These are phyloP conservation scores for Paramarasmius palmivorus DNA, from an alignment of 1,284 basidiomycete species.

Conservation along the genomic window DNA sequence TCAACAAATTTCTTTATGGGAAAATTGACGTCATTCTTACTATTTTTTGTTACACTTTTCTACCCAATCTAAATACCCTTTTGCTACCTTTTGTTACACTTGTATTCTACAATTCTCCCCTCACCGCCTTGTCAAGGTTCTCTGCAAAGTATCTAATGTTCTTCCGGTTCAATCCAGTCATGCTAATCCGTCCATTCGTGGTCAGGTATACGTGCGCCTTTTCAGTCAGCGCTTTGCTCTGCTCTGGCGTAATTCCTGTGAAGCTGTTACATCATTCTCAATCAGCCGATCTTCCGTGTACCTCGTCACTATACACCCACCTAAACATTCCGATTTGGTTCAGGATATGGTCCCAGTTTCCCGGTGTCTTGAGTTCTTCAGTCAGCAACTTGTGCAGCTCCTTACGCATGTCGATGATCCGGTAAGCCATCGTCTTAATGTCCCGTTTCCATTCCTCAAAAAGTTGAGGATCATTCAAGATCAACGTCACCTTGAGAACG, in stretches of 20 bases:
- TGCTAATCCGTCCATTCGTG: conserved; percentile 82
- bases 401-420: conserved; percentile 90
- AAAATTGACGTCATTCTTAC: background rate
- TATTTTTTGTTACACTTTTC: conserved; percentile 1
- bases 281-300: background rate
- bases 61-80: background rate
- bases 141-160: conserved; percentile 82
- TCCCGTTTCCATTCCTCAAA: conserved; percentile 90
- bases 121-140: conserved; percentile 72
- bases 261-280: conserved; percentile 49
- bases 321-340: conserved; percentile 94
- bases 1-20: too few relatives aligned
- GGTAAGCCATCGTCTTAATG: conserved; percentile 88
- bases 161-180: conserved; percentile 77
- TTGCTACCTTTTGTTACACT: background rate
- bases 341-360: conserved; percentile 89
- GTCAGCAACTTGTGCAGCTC: conserved; percentile 80
- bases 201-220: conserved; percentile 90
- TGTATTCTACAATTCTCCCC: conserved; percentile 43
- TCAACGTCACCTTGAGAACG: conserved; percentile 64
- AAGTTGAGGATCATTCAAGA: conserved; percentile 71
- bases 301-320: conserved; percentile 38
- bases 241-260: conserved; percentile 71
- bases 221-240: conserved; percentile 74
- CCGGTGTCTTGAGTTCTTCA: conserved; percentile 87